Base-by-base conservation (phyloP, 768 basidiomycete genomes). In the Termitomyces sp. region DNA sequence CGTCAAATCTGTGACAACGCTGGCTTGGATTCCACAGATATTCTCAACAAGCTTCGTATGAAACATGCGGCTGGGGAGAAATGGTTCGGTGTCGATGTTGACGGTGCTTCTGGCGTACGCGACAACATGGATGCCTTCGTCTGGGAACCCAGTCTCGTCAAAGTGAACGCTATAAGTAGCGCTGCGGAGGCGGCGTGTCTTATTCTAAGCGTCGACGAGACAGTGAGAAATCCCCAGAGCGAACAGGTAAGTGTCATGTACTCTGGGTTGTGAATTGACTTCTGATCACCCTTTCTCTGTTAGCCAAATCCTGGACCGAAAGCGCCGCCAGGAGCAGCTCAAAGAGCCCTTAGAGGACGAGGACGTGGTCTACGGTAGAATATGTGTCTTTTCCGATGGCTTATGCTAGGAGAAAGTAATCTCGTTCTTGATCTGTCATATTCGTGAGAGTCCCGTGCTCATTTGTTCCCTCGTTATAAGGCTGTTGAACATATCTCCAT, bases 1-100 rank as follows among this genome's bases (percentile, higher is more conserved):
- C 88, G 97, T 35, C 96, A 98, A 73, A 98, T 99, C 61, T 98
- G 93, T 73, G 96, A 98, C 74, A 99, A 99, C 70, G 97, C 97
- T 9, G 97, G 97, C 22, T 78, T 98, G 35, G 97, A 99, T 75
- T 95, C 97, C 2, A 98, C 96, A 6, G 97, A 98, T 71, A 87
- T 98, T 58, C 79, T 99, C 49, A 98, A 98, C 79, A 97, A 97
- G 74, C 85, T 99, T 58, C 89, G 97, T 57, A 98, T 97, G 94
- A 88, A 90, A 67, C 96, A 98, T 71, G 94, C 94, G 0, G 84
- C 84, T 59, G 92, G 92, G 16, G 90, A 93, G 57, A 86, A 79
- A 59, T 98, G 95, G 95, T 89, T 84, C 49, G 97, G 97, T 62
- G 95, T 98, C 15, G 95, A 97, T 66, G 94, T 99, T 32, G 96